Evolutionary conservation across 1,284 basidiomycete species (phyloP).

Genomic region (Prillingera fragicola): DNA sequence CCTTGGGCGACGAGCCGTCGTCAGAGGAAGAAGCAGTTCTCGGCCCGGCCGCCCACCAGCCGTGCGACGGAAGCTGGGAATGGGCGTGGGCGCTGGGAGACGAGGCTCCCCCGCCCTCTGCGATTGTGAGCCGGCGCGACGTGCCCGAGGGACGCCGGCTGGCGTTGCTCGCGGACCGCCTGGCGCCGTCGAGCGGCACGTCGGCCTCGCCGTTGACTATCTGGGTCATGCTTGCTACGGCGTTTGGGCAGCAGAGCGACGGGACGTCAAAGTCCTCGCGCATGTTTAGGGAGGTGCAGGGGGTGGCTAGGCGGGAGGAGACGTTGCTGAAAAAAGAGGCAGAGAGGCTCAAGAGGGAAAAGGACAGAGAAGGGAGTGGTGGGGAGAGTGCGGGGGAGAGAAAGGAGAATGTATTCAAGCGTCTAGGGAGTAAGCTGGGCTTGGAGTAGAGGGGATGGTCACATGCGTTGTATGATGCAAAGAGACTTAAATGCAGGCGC

Average conservation of each 20-base stretch:
- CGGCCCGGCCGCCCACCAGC: slow-evolving; percentile 34
- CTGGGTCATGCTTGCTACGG: no score
- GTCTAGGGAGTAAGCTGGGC: no score
- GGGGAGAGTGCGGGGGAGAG: no score
- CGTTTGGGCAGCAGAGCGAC: no score
- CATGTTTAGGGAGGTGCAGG: no score
- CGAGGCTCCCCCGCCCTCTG: slow-evolving; percentile 47
- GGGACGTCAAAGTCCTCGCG: no score
- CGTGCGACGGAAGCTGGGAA: slow-evolving; percentile 19
- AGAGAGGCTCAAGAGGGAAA: not conserved
- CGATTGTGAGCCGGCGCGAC: slow-evolving; percentile 44
- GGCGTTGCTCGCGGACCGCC: slow-evolving; percentile 43
- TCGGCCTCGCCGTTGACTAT: slow-evolving; percentile 30
- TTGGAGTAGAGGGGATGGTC: no score
- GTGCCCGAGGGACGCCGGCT: slow-evolving; percentile 41
- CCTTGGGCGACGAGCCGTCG: slow-evolving; percentile 7
- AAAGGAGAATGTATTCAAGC: no score
- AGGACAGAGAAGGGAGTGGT: not conserved
- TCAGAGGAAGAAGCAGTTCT: slow-evolving; percentile 9
- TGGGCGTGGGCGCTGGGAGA: slow-evolving; percentile 47
- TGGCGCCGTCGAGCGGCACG: slow-evolving; percentile 24
- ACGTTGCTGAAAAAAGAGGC: not conserved
- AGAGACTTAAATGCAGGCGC: no score
- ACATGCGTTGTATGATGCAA: no score
- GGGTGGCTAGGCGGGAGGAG: no score